A percentile compares a stretch with the other conserved stretches of the same genome.
Evolutionary conservation across 305 asterid species (phyloP).

Genomic region (Euphrasia arctica): DNA sequence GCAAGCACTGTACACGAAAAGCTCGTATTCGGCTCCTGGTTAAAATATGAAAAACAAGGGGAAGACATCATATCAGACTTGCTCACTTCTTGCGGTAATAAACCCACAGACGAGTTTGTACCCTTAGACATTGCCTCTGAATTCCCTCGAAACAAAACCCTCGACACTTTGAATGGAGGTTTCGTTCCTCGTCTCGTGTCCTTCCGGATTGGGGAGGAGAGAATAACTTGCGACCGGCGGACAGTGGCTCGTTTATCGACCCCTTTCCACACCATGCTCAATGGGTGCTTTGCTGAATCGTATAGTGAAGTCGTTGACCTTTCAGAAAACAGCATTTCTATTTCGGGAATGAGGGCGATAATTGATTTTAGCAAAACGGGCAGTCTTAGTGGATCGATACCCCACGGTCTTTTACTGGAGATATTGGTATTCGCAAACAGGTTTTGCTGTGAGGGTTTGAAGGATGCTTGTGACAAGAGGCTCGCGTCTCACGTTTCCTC

Average conservation of each 20-base stretch:
- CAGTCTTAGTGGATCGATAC: constrained; percentile 39
- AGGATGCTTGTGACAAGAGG: constrained; percentile 81
- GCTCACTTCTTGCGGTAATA: constrained; percentile 64
- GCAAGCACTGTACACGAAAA: constrained; percentile 73
- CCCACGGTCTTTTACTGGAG: constrained; percentile 65
- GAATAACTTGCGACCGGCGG: constrained; percentile 64
- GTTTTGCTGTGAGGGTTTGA: constrained; percentile 82
- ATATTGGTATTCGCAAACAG: constrained; percentile 86
- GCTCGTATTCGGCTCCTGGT: constrained; percentile 90
- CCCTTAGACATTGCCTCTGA: constrained; percentile 73
- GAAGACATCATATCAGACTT: constrained; percentile 74
- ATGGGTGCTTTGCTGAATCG: constrained; percentile 80
- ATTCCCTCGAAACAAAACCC: constrained; percentile 37
- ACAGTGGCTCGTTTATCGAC: constrained; percentile 75
- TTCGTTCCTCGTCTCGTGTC: constrained; percentile 44
- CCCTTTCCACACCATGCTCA: constrained; percentile 90
- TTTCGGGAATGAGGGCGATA: constrained; percentile 59
- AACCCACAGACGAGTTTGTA: constrained; percentile 70
- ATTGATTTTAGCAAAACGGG: constrained; percentile 58
- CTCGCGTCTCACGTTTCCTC: constrained; percentile 77
- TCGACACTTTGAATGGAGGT: constrained; percentile 12
- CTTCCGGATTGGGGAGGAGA: constrained; percentile 68
- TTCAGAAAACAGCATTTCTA: constrained; percentile 77
- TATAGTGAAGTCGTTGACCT: constrained; percentile 64
- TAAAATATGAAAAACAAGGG: constrained; percentile 84